Evolutionary conservation across 805 yeast species (phyloP), one percentile per base, ranked within the genome.

Genomic region (Candida maris): DNA sequence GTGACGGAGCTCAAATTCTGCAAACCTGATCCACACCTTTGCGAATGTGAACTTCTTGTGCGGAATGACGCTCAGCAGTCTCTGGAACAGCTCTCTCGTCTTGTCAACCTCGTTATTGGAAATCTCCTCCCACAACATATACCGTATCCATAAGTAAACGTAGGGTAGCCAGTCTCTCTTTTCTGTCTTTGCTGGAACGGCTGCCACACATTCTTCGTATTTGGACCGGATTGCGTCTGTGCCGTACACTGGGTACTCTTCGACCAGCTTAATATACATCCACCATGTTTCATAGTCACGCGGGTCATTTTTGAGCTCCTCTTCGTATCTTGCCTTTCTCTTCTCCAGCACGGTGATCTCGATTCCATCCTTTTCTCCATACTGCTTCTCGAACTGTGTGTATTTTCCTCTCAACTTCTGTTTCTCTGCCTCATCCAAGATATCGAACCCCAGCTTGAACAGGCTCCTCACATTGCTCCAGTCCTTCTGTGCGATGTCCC

Each of bases 221-320:
- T 61, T 57, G 2, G 63, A 62, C 16, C 65, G 45, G 12, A 59
- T 42, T 1, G 50, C 61, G 0, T 49, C 61, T 0, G 59, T 51
- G 15, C 49, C 52, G 16, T 51, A 41, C 9, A 50, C 14, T 4
- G 65, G 49, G 4, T 53, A 52, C 17, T 70, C 67, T 34, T 71
- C 71, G 9, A 78, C 48, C 17, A 85, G 52, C 9, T 72, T 66
- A 2, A 86, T 41, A 49, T 79, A 80, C 0, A 74, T 55, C 91
- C 95, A 88, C 97, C 97, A 89, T 0, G 78, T 62, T 49, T 84
- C 93, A 56, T 77, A 79, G 59, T 85, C 85, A 0, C 38, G 27
- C 1, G 86, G 79, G 35, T 73, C 65, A 8, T 52, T 46, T 5
- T 52, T 40, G 10, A 85, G 47, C 15, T 61, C 64, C 3, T 61